Conservation (phyloP, 2,329 filamentous ascomycete genomes). For the Exserohilum rostratum region DNA sequence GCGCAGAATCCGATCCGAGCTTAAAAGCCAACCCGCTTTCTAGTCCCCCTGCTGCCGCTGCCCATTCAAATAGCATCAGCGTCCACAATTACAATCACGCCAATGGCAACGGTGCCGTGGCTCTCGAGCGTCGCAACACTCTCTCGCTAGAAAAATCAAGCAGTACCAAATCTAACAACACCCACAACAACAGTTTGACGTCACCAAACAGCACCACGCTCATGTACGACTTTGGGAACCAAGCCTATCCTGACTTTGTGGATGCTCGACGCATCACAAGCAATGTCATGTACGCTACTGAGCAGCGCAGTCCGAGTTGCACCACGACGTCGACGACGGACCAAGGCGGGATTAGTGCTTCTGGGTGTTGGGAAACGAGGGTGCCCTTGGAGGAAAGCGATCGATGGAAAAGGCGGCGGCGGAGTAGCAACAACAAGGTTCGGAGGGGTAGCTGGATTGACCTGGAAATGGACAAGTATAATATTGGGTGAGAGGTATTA, state of each 20-base stretch:
- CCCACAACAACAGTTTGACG: background rate
- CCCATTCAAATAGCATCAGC: background rate
- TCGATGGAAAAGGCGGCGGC: constrained; percentile 24
- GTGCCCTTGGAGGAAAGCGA: background rate
- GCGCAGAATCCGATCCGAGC: constrained; percentile 26
- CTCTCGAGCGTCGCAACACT: constrained; percentile 10
- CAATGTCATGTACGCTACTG: constrained; percentile 34
- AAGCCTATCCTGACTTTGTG: constrained; percentile 39
- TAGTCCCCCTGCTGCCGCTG: background rate
- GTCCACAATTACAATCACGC: background rate
- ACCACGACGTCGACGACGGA: background rate
- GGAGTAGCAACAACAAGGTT: constrained; percentile 24
- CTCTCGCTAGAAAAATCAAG: constrained; percentile 28
- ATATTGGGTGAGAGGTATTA: constrained; percentile 31
- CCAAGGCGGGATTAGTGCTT: too few relatives aligned
- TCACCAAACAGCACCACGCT: constrained; percentile 7
- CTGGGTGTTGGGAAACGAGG: background rate
- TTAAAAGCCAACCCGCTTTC: constrained; percentile 14
- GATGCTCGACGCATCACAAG: constrained; percentile 26
- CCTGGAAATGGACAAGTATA: constrained; percentile 43
- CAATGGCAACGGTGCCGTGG: constrained; percentile 2
- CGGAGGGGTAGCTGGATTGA: constrained; percentile 40
- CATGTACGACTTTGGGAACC: constrained; percentile 11
- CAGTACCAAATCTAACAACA: constrained; percentile 9
- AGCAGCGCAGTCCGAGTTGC: background rate